Conservation (phyloP, 495 filamentous ascomycete genomes). For the Hypoxylon lenormandii region DNA sequence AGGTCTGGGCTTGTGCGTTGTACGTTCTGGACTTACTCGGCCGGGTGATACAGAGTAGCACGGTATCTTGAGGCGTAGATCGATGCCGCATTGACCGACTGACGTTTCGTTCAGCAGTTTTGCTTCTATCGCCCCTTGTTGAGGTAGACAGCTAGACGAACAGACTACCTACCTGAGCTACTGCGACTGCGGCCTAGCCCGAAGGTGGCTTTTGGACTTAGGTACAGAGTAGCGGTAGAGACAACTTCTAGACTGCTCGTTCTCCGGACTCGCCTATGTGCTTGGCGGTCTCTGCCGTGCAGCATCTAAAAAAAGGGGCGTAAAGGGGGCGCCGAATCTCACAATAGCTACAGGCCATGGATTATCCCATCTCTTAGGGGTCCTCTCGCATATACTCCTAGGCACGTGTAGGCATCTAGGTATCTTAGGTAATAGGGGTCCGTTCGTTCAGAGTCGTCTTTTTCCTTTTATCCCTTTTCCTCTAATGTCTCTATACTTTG, state of each 20-base stretch:
- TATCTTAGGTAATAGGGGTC: not conserved
- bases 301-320: too few relatives aligned
- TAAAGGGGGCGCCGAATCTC: too few relatives aligned
- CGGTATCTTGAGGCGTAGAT: constrained; percentile 16
- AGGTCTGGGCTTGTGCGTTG: not conserved
- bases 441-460: not conserved
- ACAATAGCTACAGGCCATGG: too few relatives aligned
- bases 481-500: not conserved
- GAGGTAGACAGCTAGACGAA: too few relatives aligned
- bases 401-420: too few relatives aligned
- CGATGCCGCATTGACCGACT: constrained; percentile 36
- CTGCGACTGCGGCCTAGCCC: too few relatives aligned
- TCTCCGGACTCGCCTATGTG: constrained; percentile 3
- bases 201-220: not conserved
- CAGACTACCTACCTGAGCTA: too few relatives aligned
- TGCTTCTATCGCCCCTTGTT: too few relatives aligned
- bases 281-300: not conserved
- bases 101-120: constrained; percentile 2
- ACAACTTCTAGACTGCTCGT: not conserved
- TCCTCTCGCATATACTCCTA: too few relatives aligned
- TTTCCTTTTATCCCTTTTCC: not conserved
- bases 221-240: constrained; percentile 3
- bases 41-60: not conserved
- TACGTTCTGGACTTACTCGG: constrained; percentile 3
- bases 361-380: too few relatives aligned